Evolutionary conservation across 2,329 filamentous ascomycete species (phyloP).

Genomic region (Colletotrichum sp.): DNA sequence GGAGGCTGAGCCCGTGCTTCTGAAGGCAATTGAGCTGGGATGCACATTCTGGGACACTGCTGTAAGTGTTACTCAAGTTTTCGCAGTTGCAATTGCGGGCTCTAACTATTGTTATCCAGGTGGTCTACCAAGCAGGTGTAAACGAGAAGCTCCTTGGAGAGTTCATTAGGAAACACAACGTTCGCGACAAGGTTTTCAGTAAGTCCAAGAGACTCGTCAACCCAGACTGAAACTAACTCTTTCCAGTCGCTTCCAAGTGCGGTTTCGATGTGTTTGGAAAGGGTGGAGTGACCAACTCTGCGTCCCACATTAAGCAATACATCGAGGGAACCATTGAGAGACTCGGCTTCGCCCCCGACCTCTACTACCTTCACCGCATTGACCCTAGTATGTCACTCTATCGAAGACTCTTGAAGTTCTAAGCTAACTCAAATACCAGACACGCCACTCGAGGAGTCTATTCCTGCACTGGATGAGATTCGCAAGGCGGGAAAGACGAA

Average conservation of each 20-base stretch:
- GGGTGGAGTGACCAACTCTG: slow-evolving; percentile 45
- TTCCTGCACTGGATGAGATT: slow-evolving; percentile 49
- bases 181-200: slow-evolving; percentile 55
- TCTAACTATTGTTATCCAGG: slow-evolving; percentile 29
- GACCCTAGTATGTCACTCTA: slow-evolving; percentile 40
- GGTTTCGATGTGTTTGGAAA: slow-evolving; percentile 42
- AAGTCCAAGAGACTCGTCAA: slow-evolving; percentile 15
- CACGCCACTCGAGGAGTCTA: slow-evolving; percentile 52
- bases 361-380: slow-evolving; percentile 50
- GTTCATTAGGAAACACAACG: slow-evolving; percentile 55
- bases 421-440: slow-evolving; percentile 20
- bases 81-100: background rate
- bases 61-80: slow-evolving; percentile 31
- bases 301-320: slow-evolving; percentile 50
- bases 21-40: slow-evolving; percentile 53
- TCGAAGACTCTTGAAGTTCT: background rate
- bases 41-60: slow-evolving; percentile 54
- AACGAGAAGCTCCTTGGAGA: slow-evolving; percentile 56
- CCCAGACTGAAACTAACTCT: background rate
- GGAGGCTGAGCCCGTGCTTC: slow-evolving; percentile 51
- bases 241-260: slow-evolving; percentile 52
- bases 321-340: slow-evolving; percentile 55
- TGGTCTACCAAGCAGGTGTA: slow-evolving; percentile 49
- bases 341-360: slow-evolving; percentile 50
- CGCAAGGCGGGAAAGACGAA: slow-evolving; percentile 51